Conservation (phyloP, 495 filamentous ascomycete species). For the Penicillium flavigenum region DNA sequence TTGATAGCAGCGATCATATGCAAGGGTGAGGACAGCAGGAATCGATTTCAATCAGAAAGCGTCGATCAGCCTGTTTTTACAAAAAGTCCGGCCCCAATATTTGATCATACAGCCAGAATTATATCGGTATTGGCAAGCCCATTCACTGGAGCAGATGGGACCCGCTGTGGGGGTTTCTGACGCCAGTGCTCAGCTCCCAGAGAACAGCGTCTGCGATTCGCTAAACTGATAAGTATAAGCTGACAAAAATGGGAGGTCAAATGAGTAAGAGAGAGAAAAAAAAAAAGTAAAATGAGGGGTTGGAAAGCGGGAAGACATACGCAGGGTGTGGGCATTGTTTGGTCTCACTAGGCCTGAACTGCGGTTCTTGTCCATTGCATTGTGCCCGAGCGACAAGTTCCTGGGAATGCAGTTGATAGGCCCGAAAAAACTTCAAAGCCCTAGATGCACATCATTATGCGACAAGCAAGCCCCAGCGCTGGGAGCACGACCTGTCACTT, state of each 20-base stretch:
- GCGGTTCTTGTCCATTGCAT: neutral
- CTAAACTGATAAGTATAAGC: neutral
- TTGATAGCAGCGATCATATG: slow-evolving; percentile 21
- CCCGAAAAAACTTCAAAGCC: neutral
- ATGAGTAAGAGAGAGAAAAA: neutral
- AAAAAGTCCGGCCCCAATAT: neutral
- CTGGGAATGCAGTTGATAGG: slow-evolving; percentile 10
- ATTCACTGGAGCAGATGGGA: neutral
- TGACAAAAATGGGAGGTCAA: neutral
- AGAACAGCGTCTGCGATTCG: neutral
- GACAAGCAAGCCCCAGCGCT: slow-evolving; percentile 8
- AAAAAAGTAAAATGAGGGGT: neutral
- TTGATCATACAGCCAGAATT: neutral
- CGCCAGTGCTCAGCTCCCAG: neutral
- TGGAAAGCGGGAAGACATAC: neutral
- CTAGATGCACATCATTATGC: slow-evolving; percentile 16
- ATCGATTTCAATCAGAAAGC: neutral
- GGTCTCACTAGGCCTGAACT: neutral
- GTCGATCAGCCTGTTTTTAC: neutral
- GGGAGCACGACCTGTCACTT: slow-evolving; percentile 13
- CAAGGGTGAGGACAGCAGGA: slow-evolving; percentile 17
- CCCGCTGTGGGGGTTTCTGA: neutral
- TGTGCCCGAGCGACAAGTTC: slow-evolving; percentile 1
- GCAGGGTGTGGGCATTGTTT: slow-evolving; percentile 4
- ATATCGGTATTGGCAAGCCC: neutral